phyloP scores from a whole-genome alignment of 1,284 basidiomycete genomes.

The Cryptococcus maquisensis region DNA sequence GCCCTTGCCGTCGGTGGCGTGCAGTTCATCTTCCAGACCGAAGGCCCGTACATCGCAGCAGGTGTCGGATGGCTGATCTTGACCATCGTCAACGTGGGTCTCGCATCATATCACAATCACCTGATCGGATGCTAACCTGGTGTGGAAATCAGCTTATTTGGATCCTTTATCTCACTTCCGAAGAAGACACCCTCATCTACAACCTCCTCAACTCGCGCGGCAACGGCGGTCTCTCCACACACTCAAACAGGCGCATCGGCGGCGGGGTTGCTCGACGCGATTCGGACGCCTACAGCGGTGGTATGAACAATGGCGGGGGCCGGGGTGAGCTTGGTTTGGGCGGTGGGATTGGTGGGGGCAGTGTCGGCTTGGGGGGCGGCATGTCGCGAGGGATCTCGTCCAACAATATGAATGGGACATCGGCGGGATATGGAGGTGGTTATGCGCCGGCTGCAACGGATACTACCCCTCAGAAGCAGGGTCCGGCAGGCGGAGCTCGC shows the following conservation, averaged over 20 bases:
- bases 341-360: conserved; percentile 15
- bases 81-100: conserved; percentile 64
- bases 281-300: background rate
- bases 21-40: conserved; percentile 24
- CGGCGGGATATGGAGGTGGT: conserved; percentile 22
- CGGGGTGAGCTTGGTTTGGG: conserved; percentile 23
- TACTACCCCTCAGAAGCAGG: conserved; percentile 27
- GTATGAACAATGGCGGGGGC: conserved; percentile 4
- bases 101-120: background rate
- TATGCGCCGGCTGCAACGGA: conserved; percentile 31
- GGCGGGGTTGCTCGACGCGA: conserved; percentile 2
- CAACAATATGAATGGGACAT: conserved; percentile 20
- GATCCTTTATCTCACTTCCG: conserved; percentile 93
- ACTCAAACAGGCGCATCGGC: conserved; percentile 4
- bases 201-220: conserved; percentile 81
- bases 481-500: background rate
- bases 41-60: conserved; percentile 67
- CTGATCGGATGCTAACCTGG: background rate
- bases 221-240: conserved; percentile 70
- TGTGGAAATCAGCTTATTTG: conserved; percentile 66
- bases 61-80: conserved; percentile 92
- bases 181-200: conserved; percentile 81
- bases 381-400: conserved; percentile 25
- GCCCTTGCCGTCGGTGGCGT: conserved; percentile 67
- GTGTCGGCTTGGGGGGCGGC: conserved; percentile 12